Base-by-base conservation (phyloP, 208 protist genomes). In the Crithidia brevicula region DNA sequence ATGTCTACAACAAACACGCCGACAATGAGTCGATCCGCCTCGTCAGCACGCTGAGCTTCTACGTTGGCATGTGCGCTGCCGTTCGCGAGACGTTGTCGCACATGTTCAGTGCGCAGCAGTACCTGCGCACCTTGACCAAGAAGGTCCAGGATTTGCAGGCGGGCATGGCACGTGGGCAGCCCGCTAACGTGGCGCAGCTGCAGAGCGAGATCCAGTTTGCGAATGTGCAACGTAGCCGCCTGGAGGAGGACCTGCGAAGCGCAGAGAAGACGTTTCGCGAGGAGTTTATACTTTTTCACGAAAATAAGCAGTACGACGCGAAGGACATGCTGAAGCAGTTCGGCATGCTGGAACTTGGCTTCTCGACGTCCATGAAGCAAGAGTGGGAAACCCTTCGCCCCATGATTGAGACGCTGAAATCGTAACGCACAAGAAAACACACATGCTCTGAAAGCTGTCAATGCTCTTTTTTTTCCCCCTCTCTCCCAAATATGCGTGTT, bases 21-120 rank as follows among this genome's bases (percentile, higher is more conserved):
- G 72, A 91, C 34, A 76, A 82, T 54, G 82, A 93, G 62, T 75
- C 83, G 16, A 79, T 78, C 25, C 74, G 91, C 31, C 81, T 97
- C 4, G 88, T 93, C 31, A 89, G 93, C 65, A 91, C 85, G 18
- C 72, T 96, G 5, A 85, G 81, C 61, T 97, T 92, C 61, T 93
- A 95, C 74, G 67, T 79, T 13, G 91, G 91, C 38, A 94, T 94
- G 82, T 94, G 89, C 47, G 74, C 65, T 11, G 74, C 91, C 1
- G 85, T 94, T 30, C 72, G 68, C 22, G 86, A 94, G 42, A 91
- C 85, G 61, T 61, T 94, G 22, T 53, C 75, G 46, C 62, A 81
- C 16, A 60, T 96, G 36, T 76, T 82, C 40, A 66, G 54, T 27
- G 74, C 67, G 1, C 46, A 56, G 27, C 53, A 86, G 38, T 67